Percentiles rank a stretch among this genome's conserved stretches.
These are phyloP conservation scores for Phytophthora cryptogea DNA, from an alignment of 352 stramenopile species.

Conservation along the genomic window DNA sequence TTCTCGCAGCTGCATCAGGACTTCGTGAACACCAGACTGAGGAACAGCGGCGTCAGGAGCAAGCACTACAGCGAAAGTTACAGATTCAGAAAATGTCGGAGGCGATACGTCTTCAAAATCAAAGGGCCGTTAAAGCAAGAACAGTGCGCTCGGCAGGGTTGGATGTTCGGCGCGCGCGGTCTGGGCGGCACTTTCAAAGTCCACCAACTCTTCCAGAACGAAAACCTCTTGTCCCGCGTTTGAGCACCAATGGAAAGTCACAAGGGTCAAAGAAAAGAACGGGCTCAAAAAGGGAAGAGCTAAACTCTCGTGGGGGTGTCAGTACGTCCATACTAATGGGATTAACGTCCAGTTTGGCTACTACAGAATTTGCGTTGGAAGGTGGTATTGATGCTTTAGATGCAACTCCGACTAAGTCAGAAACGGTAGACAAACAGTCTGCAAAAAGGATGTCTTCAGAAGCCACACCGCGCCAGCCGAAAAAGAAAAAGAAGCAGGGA, in stretches of 20 bases:
- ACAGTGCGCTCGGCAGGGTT: neutral
- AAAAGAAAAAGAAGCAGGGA: constrained; percentile 27
- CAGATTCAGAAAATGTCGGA: constrained; percentile 53
- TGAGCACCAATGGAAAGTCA: constrained; percentile 34
- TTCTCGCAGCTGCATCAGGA: constrained; percentile 45
- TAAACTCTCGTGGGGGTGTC: constrained; percentile 11
- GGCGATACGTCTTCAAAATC: constrained; percentile 62
- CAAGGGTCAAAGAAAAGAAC: constrained; percentile 12
- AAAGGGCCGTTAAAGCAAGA: constrained; percentile 21
- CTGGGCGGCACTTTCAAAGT: constrained; percentile 1
- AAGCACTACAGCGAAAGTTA: constrained; percentile 45
- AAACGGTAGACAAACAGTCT: neutral
- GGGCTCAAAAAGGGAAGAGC: constrained; percentile 9
- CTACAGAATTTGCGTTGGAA: neutral
- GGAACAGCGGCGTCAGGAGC: constrained; percentile 27
- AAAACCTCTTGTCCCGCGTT: constrained; percentile 61
- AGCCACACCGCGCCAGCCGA: constrained; percentile 7
- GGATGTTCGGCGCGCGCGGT: neutral
- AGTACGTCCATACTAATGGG: constrained; percentile 35
- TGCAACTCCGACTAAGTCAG: neutral
- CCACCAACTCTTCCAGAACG: constrained; percentile 27
- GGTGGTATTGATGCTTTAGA: neutral
- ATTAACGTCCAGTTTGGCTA: neutral
- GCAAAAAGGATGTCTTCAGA: constrained; percentile 18
- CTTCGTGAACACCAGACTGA: constrained; percentile 43